phyloP scores from a whole-genome alignment of 805 yeast species.

The Kodamaea laetipori region DNA sequence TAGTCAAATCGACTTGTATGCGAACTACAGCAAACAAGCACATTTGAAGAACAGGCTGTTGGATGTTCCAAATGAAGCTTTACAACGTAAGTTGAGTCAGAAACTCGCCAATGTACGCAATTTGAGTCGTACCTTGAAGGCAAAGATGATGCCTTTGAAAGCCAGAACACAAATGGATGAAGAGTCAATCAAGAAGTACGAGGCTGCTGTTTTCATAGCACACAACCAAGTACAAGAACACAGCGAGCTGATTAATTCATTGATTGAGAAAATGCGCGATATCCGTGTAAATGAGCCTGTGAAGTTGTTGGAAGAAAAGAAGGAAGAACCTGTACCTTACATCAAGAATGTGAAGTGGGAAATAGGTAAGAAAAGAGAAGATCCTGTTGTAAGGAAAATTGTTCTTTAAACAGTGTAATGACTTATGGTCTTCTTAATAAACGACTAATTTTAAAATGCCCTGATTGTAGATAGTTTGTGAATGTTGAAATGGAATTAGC shows the following conservation, averaged over 20 bases:
- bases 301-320: neutral
- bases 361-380: conserved; percentile 1
- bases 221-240: conserved; percentile 23
- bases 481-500: too few relatives aligned
- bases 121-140: conserved; percentile 26
- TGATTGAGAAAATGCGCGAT: conserved; percentile 8
- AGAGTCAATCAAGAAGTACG: conserved; percentile 26
- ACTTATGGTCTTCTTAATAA: too few relatives aligned
- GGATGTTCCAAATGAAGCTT: conserved; percentile 30
- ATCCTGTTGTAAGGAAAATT: neutral
- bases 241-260: conserved; percentile 16
- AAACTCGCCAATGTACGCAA: conserved; percentile 27
- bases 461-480: too few relatives aligned
- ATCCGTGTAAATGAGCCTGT: neutral
- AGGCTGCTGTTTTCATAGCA: conserved; percentile 30
- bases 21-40: conserved; percentile 16
- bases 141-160: conserved; percentile 36
- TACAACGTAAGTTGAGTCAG: conserved; percentile 28
- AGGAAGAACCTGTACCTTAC: conserved; percentile 1
- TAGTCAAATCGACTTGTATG: conserved; percentile 25
- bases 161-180: conserved; percentile 24
- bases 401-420: neutral
- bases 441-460: too few relatives aligned
- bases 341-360: conserved; percentile 6
- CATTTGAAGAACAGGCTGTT: conserved; percentile 28